phyloP scores from a whole-genome alignment of 2,329 filamentous ascomycete species.

The Sporothrix luriei region DNA sequence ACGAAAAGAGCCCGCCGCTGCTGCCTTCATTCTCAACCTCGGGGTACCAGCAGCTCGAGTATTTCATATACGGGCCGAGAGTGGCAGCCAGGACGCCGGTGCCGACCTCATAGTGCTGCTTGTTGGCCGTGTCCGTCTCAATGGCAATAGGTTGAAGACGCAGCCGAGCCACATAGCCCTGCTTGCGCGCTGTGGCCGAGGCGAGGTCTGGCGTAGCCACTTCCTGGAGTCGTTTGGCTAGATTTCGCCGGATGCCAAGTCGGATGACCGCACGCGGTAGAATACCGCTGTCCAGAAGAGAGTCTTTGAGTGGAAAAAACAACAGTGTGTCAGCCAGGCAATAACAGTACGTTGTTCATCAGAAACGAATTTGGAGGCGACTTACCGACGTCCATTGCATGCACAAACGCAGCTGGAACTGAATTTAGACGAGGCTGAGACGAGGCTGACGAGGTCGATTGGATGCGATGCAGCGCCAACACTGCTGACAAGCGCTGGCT shows the following conservation, averaged over 20 bases:
- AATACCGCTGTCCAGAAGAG: constrained; percentile 66
- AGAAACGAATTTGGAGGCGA: background rate
- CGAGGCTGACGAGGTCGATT: background rate
- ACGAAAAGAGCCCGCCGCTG: background rate
- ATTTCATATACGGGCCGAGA: constrained; percentile 72
- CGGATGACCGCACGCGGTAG: constrained; percentile 65
- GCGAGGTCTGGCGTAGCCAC: constrained; percentile 47
- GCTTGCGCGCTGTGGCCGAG: constrained; percentile 51
- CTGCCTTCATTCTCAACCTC: constrained; percentile 21
- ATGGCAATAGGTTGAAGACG: constrained; percentile 67
- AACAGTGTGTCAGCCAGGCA: too few species aligned
- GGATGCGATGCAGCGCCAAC: background rate
- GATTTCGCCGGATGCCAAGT: constrained; percentile 66
- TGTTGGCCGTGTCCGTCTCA: constrained; percentile 65
- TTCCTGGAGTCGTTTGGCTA: constrained; percentile 59
- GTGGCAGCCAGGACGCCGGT: constrained; percentile 63
- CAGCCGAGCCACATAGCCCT: constrained; percentile 63
- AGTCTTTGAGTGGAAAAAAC: constrained; percentile 44
- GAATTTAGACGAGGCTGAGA: constrained; percentile 6
- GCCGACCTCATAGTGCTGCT: constrained; percentile 73
- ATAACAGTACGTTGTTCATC: too few species aligned
- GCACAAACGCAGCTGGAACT: too few species aligned
- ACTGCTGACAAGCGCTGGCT: background rate
- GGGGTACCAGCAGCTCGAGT: constrained; percentile 67
- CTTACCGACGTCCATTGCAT: constrained; percentile 35